These are phyloP conservation scores for Saccharum hybrid DNA, from an alignment of 202 grass and related monocot species.

Conservation along the genomic window DNA sequence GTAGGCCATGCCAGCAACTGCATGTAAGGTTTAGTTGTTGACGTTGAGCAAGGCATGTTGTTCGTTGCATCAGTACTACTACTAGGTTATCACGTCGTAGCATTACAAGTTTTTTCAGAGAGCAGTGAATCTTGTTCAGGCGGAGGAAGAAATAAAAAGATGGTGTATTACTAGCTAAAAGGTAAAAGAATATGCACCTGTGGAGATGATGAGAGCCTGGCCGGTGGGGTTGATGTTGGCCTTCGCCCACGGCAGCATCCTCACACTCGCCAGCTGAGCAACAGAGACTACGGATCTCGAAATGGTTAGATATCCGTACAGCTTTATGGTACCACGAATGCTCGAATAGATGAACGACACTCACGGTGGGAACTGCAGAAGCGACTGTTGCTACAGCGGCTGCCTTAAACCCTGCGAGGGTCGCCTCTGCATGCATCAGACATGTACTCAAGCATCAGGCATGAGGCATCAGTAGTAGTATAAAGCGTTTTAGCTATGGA, in stretches of 20 bases:
- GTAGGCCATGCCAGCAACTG: conserved; percentile 62
- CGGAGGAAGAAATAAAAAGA: too few relatives aligned
- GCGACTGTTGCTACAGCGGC: conserved; percentile 61
- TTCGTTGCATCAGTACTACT: too few relatives aligned
- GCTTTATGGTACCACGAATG: not conserved
- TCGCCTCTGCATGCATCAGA: conserved; percentile 49
- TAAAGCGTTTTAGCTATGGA: too few relatives aligned
- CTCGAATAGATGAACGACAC: not conserved
- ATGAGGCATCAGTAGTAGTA: not conserved
- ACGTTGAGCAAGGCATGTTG: too few relatives aligned
- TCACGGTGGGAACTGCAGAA: conserved; percentile 61
- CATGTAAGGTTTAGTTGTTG: too few relatives aligned
- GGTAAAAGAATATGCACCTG: not conserved
- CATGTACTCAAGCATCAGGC: not conserved
- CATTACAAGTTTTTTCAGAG: too few relatives aligned
- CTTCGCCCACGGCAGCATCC: conserved; percentile 71
- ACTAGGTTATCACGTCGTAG: too few relatives aligned
- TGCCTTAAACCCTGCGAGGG: conserved; percentile 62
- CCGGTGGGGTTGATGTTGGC: conserved; percentile 65
- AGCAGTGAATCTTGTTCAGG: too few relatives aligned
- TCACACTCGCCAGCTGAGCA: conserved; percentile 57
- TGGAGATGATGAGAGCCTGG: conserved; percentile 67
- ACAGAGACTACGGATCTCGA: not conserved
- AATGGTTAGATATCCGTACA: not conserved
- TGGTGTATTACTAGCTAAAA: too few relatives aligned